Percentiles rank a stretch among this genome's conserved stretches.
Evolutionary conservation across 768 basidiomycete species (phyloP).

Genomic region (Mycena rebaudengoi): DNA sequence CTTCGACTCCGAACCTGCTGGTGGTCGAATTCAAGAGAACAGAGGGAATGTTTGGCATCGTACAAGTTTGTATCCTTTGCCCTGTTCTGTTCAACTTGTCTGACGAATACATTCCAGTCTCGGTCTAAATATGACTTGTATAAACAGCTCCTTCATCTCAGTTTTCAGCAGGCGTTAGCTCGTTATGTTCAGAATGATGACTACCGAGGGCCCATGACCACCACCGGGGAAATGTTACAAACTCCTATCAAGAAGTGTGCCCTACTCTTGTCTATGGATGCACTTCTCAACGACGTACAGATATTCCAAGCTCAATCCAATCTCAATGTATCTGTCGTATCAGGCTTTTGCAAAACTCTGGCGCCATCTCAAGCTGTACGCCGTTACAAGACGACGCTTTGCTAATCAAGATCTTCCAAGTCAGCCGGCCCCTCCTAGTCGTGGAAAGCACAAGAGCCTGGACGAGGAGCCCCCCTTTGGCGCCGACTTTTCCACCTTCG

Average conservation of each 20-base stretch:
- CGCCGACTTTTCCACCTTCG: slow-evolving; percentile 62
- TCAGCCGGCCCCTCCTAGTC: slow-evolving; percentile 17
- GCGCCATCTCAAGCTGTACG: slow-evolving; percentile 58
- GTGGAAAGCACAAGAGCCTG: slow-evolving; percentile 41
- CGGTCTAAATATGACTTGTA: slow-evolving; percentile 84
- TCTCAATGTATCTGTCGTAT: slow-evolving; percentile 46
- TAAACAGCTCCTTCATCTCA: slow-evolving; percentile 80
- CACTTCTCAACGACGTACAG: slow-evolving; percentile 35
- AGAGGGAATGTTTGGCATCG: slow-evolving; percentile 82
- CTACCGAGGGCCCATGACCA: slow-evolving; percentile 72
- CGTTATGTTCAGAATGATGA: slow-evolving; percentile 79
- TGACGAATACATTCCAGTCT: slow-evolving; percentile 56
- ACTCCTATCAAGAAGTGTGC: slow-evolving; percentile 59
- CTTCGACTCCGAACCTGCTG: slow-evolving; percentile 83
- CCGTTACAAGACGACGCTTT: slow-evolving; percentile 42
- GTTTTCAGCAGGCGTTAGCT: slow-evolving; percentile 70
- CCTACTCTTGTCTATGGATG: not conserved
- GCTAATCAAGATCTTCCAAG: slow-evolving; percentile 15
- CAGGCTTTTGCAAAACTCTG: slow-evolving; percentile 60
- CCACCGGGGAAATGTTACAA: slow-evolving; percentile 70
- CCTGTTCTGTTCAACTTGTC: not conserved
- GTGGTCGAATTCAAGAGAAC: slow-evolving; percentile 84
- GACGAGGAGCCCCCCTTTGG: slow-evolving; percentile 67
- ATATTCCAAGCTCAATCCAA: slow-evolving; percentile 39
- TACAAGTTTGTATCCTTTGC: slow-evolving; percentile 61